Evolutionary conservation across 2,329 filamentous ascomycete species (phyloP).

Genomic region (Podosphaera leucotricha): DNA sequence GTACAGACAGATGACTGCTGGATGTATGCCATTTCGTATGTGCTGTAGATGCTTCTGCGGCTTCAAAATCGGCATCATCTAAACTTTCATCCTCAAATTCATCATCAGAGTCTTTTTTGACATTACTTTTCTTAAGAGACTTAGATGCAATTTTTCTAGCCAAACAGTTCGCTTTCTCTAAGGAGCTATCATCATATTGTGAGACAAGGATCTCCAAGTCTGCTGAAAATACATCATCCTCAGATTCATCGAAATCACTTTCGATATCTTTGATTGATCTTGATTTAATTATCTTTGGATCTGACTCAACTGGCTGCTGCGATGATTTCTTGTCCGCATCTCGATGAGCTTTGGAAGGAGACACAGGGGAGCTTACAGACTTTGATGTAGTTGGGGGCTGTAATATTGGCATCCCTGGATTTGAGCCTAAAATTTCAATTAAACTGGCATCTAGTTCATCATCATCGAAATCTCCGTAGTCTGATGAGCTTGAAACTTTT

Average conservation of each 20-base stretch:
- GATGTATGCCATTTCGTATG: conserved; percentile 27
- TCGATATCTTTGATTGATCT: neutral
- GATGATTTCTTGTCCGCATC: neutral
- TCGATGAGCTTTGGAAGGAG: conserved; percentile 4
- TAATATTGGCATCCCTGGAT: conserved; percentile 8
- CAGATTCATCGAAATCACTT: conserved; percentile 43
- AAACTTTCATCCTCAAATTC: conserved; percentile 46
- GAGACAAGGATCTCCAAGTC: conserved; percentile 34
- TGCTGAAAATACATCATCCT: conserved; percentile 35
- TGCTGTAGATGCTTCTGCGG: conserved; percentile 48
- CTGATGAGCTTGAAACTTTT: conserved; percentile 8
- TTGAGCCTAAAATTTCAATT: conserved; percentile 29
- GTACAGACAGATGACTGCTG: conserved; percentile 24
- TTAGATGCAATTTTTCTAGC: neutral
- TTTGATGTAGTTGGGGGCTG: neutral
- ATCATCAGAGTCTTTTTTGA: conserved; percentile 34
- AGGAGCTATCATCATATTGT: conserved; percentile 22
- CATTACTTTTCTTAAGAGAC: conserved; percentile 5
- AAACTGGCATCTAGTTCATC: conserved; percentile 20
- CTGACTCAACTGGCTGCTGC: too few relatives aligned
- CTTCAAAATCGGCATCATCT: conserved; percentile 49
- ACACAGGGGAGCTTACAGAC: neutral
- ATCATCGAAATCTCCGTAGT: conserved; percentile 26
- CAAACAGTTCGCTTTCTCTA: neutral
- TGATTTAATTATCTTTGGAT: neutral